A percentile compares a stretch with the other conserved stretches of the same genome.
Evolutionary conservation across 306 rosid species (phyloP).

Genomic region (Medicago lupulina): DNA sequence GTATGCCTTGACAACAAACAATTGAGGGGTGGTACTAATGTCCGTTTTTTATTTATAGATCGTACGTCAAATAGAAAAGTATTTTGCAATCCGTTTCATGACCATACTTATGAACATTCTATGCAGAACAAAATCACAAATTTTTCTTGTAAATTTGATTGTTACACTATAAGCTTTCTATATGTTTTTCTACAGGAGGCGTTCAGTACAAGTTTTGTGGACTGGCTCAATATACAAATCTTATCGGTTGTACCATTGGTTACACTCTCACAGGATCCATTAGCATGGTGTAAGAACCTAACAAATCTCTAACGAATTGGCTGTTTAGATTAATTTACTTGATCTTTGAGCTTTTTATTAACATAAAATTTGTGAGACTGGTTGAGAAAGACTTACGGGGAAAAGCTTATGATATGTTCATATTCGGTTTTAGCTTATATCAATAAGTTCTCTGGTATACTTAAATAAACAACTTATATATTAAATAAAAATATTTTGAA

Average conservation of each 20-base stretch:
- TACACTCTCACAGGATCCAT: slow-evolving; percentile 51
- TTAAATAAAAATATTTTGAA: no score
- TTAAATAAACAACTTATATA: no score
- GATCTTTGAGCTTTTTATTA: no score
- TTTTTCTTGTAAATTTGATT: background rate
- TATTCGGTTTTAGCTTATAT: background rate
- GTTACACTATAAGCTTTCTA: slow-evolving; percentile 11
- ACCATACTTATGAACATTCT: no score
- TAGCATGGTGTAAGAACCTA: slow-evolving; percentile 57
- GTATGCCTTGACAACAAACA: no score
- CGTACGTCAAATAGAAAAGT: no score
- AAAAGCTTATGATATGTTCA: background rate
- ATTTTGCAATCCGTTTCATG: no score
- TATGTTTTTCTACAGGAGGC: slow-evolving; percentile 40
- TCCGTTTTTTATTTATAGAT: no score
- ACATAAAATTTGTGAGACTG: background rate
- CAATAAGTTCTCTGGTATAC: background rate
- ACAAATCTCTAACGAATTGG: background rate
- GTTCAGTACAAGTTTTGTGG: slow-evolving; percentile 41
- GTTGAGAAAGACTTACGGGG: no score
- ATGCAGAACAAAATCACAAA: background rate
- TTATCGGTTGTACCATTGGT: slow-evolving; percentile 40
- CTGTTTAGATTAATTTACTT: background rate
- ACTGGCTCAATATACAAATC: slow-evolving; percentile 48
- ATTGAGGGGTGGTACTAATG: no score